These are phyloP conservation scores for Ophiostoma pallidulum DNA, from an alignment of 2,329 filamentous ascomycete genomes.

Conservation along the genomic window DNA sequence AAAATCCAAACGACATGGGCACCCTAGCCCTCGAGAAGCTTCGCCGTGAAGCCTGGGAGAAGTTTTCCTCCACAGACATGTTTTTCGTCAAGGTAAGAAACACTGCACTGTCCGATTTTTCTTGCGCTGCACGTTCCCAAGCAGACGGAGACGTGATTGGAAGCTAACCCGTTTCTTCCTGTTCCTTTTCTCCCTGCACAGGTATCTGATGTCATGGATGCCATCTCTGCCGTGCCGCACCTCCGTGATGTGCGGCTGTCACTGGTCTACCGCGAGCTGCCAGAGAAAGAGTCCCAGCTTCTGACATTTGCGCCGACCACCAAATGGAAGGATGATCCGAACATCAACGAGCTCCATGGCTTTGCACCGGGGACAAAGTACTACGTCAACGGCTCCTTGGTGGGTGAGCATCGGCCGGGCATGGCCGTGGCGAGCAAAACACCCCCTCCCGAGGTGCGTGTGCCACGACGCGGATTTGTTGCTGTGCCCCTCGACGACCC, in stretches of 20 bases:
- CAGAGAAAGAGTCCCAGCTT: slow-evolving; percentile 39
- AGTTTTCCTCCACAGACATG: slow-evolving; percentile 49
- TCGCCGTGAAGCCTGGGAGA: slow-evolving; percentile 39
- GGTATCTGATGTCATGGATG: slow-evolving; percentile 53
- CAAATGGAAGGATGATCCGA: slow-evolving; percentile 53
- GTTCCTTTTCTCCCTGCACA: too few species aligned
- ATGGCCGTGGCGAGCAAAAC: slow-evolving; percentile 39
- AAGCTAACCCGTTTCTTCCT: slow-evolving; percentile 15
- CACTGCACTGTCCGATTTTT: too few species aligned
- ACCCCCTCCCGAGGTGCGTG: slow-evolving; percentile 45
- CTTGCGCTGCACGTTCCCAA: too few species aligned
- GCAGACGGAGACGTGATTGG: not conserved
- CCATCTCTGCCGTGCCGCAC: slow-evolving; percentile 48
- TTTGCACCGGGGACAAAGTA: slow-evolving; percentile 50
- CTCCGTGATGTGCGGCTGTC: slow-evolving; percentile 45
- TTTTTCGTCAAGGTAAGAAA: slow-evolving; percentile 56
- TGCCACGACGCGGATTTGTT: slow-evolving; percentile 45
- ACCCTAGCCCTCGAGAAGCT: slow-evolving; percentile 37
- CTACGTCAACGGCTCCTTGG: slow-evolving; percentile 46
- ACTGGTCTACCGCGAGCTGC: slow-evolving; percentile 51
- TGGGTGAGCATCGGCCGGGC: slow-evolving; percentile 42
- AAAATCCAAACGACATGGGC: slow-evolving; percentile 35
- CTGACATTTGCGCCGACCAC: slow-evolving; percentile 32
- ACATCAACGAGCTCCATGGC: slow-evolving; percentile 38
- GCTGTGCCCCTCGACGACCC: slow-evolving; percentile 47